Evolutionary conservation across 2,329 filamentous ascomycete genomes (phyloP), one percentile per base, ranked within the genome.

Genomic region (Neoarthrinium moseri): DNA sequence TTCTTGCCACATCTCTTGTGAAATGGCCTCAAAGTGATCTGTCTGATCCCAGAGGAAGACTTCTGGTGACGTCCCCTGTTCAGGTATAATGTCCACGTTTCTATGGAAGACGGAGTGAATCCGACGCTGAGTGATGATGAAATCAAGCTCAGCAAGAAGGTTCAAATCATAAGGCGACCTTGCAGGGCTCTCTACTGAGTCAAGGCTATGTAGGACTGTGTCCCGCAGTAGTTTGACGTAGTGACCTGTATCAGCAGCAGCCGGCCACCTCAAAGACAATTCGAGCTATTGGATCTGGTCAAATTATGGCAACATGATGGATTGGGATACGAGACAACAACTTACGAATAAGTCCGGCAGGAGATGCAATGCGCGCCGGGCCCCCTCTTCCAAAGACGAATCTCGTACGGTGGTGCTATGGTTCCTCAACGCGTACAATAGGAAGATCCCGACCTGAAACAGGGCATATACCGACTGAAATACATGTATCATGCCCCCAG

Each of bases 151-250:
- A 12, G 23, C 40, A 4, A 43, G 17, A 15, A 43, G 11, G 15
- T 18, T 32, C 26, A 43, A n/a, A 18, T 43, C 29, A 17, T 43
- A 43, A n/a, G n/a, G n/a, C n/a, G n/a, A n/a, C n/a, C n/a, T n/a
- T 7, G 40, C 40, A 29, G n/a, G 11, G 13, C 24, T 27, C 21
- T 20, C 24, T 13, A 2, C 12, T n/a, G 15, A 18, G 17, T n/a
- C 18, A 7, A 18, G 2, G 15, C 18, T 21, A 3, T 12, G 21
- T 11, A 22, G 18, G 10, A 8, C 7, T 8, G 35, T 23, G 18
- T 23, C 21, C 10, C 13, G 18, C 10, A 21, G 18, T 10, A 15
- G 12, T 23, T 22, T 23, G 8, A 38, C 18, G 18, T 38, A 38
- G 17, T 21, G 21, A 23, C 12, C 10, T 2, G 35, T 38, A 11